These are phyloP conservation scores for Xerocomellus intermedius DNA, from an alignment of 768 basidiomycete genomes.

Conservation along the genomic window DNA sequence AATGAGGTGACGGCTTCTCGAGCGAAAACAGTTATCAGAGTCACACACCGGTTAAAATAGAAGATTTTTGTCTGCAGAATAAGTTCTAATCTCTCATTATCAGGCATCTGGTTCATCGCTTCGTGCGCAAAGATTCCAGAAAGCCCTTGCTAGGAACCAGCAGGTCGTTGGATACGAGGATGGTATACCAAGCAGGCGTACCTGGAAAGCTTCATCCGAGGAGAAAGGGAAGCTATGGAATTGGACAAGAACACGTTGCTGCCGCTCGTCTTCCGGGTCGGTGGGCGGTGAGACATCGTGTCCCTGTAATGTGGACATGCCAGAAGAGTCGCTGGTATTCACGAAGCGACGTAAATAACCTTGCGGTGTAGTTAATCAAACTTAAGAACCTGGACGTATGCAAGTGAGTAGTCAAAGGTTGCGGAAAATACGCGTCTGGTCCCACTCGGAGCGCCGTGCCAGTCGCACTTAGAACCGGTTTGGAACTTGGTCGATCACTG, in stretches of 20 bases:
- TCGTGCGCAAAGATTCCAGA: conserved; percentile 50
- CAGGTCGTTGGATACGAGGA: background rate
- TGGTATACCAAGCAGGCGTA: conserved; percentile 27
- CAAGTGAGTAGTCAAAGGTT: background rate
- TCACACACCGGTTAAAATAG: conserved; percentile 64
- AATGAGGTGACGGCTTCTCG: conserved; percentile 30
- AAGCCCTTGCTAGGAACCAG: conserved; percentile 57
- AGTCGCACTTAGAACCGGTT: background rate
- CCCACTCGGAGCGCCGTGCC: background rate
- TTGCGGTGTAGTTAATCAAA: conserved; percentile 3
- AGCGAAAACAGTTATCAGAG: conserved; percentile 16
- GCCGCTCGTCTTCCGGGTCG: conserved; percentile 15
- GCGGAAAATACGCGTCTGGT: background rate
- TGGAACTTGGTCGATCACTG: conserved; percentile 9
- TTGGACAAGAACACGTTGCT: conserved; percentile 22
- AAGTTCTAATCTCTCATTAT: conserved; percentile 45
- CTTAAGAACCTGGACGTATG: background rate
- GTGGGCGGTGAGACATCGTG: conserved; percentile 5
- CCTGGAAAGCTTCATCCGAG: conserved; percentile 59
- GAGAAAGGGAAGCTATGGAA: conserved; percentile 53
- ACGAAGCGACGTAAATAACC: conserved; percentile 15
- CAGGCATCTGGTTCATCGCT: conserved; percentile 33
- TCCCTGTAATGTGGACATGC: conserved; percentile 22
- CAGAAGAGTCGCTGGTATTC: background rate
- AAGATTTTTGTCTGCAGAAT: conserved; percentile 58